Percentiles rank a stretch among this genome's conserved stretches.
Evolutionary conservation across 352 stramenopile species (phyloP).

Genomic region (Phytopythium delawarense): DNA sequence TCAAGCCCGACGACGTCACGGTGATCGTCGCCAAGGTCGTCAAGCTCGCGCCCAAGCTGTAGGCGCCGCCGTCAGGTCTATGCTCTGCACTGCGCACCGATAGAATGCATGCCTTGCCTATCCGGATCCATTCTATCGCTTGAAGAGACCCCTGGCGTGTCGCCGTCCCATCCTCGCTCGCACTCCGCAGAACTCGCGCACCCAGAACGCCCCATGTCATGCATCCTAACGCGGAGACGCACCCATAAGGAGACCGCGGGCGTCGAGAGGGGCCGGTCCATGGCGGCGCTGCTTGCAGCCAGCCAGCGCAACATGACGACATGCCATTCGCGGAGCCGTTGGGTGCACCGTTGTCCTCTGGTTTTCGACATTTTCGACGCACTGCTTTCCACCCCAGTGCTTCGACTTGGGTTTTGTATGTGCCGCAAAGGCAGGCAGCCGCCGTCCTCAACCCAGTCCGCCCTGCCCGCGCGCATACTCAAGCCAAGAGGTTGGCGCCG

Average conservation of each 20-base stretch:
- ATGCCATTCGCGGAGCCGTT: not conserved
- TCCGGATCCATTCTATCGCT: not conserved
- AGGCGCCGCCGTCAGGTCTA: slow-evolving; percentile 3
- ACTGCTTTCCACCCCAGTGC: not conserved
- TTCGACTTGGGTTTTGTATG: not conserved
- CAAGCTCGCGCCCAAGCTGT: slow-evolving; percentile 44
- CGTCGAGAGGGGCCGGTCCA: no score
- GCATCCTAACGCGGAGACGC: no score
- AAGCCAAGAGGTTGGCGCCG: not conserved
- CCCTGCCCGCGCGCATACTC: not conserved
- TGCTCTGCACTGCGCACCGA: not conserved
- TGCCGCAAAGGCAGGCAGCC: not conserved
- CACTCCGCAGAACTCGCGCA: no score
- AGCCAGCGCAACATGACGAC: not conserved
- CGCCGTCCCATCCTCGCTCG: no score
- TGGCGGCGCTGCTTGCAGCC: not conserved
- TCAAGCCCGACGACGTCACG: slow-evolving; percentile 82
- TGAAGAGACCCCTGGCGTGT: not conserved
- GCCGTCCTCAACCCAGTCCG: not conserved
- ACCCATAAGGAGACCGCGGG: no score
- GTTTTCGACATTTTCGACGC: slow-evolving; percentile 6
- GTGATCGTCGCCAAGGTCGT: slow-evolving; percentile 75
- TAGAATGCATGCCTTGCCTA: not conserved
- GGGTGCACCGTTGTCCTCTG: not conserved
- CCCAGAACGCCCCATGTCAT: no score